phyloP scores from a whole-genome alignment of 208 protist genomes.

The Herpetomonas samuelpessoai region DNA sequence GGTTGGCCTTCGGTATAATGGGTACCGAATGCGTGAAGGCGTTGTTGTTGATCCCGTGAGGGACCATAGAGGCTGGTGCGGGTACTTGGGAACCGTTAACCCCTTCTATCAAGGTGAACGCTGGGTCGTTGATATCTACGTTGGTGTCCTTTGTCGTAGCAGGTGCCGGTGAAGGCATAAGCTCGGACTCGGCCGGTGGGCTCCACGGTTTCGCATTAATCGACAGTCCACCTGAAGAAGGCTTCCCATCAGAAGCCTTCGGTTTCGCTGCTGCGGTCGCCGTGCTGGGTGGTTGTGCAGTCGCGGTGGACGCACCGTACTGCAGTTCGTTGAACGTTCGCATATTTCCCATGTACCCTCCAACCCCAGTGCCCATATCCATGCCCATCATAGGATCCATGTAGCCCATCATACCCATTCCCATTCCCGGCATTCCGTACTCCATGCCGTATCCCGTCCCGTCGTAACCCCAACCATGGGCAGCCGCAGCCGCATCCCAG shows the following conservation, averaged over 20 bases:
- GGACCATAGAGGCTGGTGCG: conserved; percentile 39
- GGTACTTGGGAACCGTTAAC: conserved; percentile 20
- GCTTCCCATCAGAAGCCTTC: conserved; percentile 2
- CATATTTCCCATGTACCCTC: background rate
- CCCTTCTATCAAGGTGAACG: conserved; percentile 8
- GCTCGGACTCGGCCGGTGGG: conserved; percentile 17
- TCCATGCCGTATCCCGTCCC: background rate
- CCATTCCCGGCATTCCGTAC: background rate
- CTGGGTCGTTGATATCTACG: conserved; percentile 17
- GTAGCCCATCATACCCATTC: background rate
- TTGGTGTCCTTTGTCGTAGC: background rate
- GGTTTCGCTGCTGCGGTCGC: background rate
- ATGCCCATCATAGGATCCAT: background rate
- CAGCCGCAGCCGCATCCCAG: background rate
- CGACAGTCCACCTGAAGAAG: conserved; percentile 14
- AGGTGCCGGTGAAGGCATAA: conserved; percentile 7
- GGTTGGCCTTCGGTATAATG: conserved; percentile 26
- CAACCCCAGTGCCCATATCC: too few relatives aligned
- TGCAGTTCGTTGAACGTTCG: too few relatives aligned
- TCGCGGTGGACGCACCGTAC: too few relatives aligned
- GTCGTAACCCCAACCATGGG: background rate
- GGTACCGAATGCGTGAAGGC: conserved; percentile 52
- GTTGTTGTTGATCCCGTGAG: conserved; percentile 28
- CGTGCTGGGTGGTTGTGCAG: background rate
- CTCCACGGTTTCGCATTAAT: conserved; percentile 35